phyloP scores from a whole-genome alignment of 129 eudicot species.

The Chrysanthemum lavandulifolium region DNA sequence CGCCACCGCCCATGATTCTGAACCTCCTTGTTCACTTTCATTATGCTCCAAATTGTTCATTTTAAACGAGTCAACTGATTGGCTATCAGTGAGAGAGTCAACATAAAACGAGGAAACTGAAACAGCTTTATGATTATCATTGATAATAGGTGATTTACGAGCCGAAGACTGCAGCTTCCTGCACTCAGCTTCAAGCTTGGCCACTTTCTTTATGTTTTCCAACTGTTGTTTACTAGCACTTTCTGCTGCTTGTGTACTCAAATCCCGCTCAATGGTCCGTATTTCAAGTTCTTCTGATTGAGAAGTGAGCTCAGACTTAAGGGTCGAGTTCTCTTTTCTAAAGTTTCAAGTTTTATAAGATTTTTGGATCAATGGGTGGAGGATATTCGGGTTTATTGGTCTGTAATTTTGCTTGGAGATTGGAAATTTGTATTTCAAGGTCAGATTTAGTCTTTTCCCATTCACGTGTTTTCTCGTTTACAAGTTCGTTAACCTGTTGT shows the following conservation, averaged over 20 bases:
- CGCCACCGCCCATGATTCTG: conserved; percentile 75
- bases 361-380: conserved; percentile 38
- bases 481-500: conserved; percentile 40
- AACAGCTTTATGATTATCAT: conserved; percentile 44
- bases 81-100: conserved; percentile 76
- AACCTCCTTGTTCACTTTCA: conserved; percentile 31
- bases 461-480: conserved; percentile 42
- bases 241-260: conserved; percentile 85
- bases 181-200: conserved; percentile 81
- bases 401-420: conserved; percentile 41
- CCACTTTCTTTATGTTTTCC: conserved; percentile 76
- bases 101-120: conserved; percentile 42
- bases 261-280: conserved; percentile 65
- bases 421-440: conserved; percentile 53
- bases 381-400: conserved; percentile 26
- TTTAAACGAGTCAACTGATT: conserved; percentile 44
- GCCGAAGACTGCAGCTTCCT: conserved; percentile 58
- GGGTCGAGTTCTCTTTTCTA: conserved; percentile 58
- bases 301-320: conserved; percentile 40
- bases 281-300: conserved; percentile 59
- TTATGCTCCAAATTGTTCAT: conserved; percentile 33
- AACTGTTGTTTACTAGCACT: conserved; percentile 69
- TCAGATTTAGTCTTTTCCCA: conserved; percentile 49
- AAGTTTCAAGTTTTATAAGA: conserved; percentile 36
- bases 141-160: conserved; percentile 45